Evolutionary conservation across 208 protist genomes (phyloP), one percentile per base, ranked within the genome.

Genomic region (Sergeia podlipaevii): DNA sequence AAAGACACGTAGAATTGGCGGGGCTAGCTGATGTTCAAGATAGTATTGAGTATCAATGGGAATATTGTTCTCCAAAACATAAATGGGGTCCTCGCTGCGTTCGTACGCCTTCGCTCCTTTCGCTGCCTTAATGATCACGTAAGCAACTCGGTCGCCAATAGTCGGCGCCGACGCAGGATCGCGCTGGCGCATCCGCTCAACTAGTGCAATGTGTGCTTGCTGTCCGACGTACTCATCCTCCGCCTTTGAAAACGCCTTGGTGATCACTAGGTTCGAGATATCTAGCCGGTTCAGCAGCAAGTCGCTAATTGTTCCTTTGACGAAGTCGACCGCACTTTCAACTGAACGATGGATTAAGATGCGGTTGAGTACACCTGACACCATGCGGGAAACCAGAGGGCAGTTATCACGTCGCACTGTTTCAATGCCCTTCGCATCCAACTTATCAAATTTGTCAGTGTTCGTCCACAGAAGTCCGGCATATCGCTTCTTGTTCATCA

Each of bases 401-500:
- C 98, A 99, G 68, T 99, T 99, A 77, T 99, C 99, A 45, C 99
- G 91, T 17, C 99, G 91, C 42, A 99, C 98, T 27, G 90, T 96
- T 61, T 98, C 98, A 47, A 99, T 98, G 65, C 98, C 98, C 68
- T 99, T 99, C 30, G 96, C 87, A 80, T 99, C 99, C 60, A 99
- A 95, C 70, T 99, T 99, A 72, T 99, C 98, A 38, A 89, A 97
- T 44, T 90, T 92, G 15, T 97, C 78, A 23, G 97, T 84, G 51
- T 97, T 98, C 8, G 98, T 99, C 98, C 98, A 99, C 33, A 97
- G 96, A 7, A 99, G 71, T 4, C 98, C 99, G 4, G 98, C 99
- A 77, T 99, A 99, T 4, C 98, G 86, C 89, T 99, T 99, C 81
- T 99, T 99, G 65, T 95, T 98, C 80, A 99, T 99, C 13, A 99